These are phyloP conservation scores for Spergularia azorica DNA, from an alignment of 179 eudicot genomes.

Conservation along the genomic window DNA sequence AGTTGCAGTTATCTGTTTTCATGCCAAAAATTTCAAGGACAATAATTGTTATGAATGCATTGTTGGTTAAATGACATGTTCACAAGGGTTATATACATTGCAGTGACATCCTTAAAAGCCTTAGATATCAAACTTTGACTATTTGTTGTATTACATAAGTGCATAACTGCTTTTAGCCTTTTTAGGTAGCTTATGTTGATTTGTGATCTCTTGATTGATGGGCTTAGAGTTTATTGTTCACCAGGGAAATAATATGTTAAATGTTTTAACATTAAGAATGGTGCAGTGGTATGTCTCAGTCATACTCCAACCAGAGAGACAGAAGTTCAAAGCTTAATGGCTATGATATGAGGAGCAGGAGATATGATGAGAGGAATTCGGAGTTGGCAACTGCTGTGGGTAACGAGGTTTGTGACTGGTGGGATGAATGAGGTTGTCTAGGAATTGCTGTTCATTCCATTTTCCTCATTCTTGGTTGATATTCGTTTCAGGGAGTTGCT, in stretches of 20 bases:
- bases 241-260: conserved; percentile 1
- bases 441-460: conserved; percentile 1
- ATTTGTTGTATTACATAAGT: neutral
- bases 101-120: too few species aligned
- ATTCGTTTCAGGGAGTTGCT: conserved; percentile 50
- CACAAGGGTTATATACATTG: too few species aligned
- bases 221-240: neutral
- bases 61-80: too few species aligned
- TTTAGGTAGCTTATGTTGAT: neutral
- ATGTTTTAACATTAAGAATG: conserved; percentile 10
- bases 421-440: neutral
- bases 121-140: too few species aligned
- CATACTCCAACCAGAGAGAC: conserved; percentile 66
- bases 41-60: too few species aligned
- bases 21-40: too few species aligned
- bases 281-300: conserved; percentile 68
- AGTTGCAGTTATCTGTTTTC: too few species aligned
- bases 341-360: conserved; percentile 40
- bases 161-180: neutral
- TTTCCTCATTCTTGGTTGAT: neutral
- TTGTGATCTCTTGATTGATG: conserved; percentile 2
- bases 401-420: conserved; percentile 44
- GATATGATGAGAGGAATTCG: conserved; percentile 46
- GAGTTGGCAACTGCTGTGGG: conserved; percentile 40
- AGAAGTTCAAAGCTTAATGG: conserved; percentile 42